phyloP scores from a whole-genome alignment of 1,284 basidiomycete species.

The Porodaedalea pini region DNA sequence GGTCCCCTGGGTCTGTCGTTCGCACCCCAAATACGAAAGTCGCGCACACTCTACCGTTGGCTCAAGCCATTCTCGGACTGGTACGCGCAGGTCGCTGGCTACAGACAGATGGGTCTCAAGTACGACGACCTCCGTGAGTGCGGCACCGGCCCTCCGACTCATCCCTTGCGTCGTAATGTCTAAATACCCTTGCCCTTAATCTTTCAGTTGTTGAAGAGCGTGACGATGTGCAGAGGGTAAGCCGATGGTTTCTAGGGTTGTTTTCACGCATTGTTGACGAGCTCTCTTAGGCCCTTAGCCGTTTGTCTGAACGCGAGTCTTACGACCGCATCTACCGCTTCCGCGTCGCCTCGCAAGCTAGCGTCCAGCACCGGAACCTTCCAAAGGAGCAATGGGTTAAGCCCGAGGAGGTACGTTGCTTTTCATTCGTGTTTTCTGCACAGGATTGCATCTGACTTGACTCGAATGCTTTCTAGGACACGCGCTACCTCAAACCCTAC shows the following conservation, averaged over 20 bases:
- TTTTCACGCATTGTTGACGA: conserved; percentile 5
- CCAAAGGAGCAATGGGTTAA: conserved; percentile 86
- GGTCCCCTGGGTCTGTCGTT: conserved; percentile 77
- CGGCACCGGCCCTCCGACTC: conserved; percentile 6
- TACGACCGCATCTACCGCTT: conserved; percentile 94
- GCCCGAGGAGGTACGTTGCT: conserved; percentile 67
- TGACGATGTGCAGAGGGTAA: conserved; percentile 80
- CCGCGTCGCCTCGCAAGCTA: conserved; percentile 79
- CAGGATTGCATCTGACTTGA: not conserved
- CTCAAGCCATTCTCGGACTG: conserved; percentile 81
- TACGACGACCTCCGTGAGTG: conserved; percentile 91
- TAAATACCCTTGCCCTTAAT: conserved; percentile 19
- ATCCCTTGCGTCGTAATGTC: conserved; percentile 12
- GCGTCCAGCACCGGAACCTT: conserved; percentile 78
- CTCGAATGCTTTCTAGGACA: conserved; percentile 57
- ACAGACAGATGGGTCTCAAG: conserved; percentile 86
- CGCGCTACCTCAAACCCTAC: conserved; percentile 85
- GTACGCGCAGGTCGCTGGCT: conserved; percentile 82
- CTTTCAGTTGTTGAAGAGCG: conserved; percentile 86
- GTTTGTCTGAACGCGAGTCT: conserved; percentile 74
- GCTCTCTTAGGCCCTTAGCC: conserved; percentile 68
- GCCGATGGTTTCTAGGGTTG: conserved; percentile 11
- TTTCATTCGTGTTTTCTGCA: not conserved
- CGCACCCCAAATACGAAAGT: conserved; percentile 73
- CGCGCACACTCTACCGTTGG: conserved; percentile 60